Base-by-base conservation (phyloP, 768 basidiomycete genomes). In the Russula sp. region DNA sequence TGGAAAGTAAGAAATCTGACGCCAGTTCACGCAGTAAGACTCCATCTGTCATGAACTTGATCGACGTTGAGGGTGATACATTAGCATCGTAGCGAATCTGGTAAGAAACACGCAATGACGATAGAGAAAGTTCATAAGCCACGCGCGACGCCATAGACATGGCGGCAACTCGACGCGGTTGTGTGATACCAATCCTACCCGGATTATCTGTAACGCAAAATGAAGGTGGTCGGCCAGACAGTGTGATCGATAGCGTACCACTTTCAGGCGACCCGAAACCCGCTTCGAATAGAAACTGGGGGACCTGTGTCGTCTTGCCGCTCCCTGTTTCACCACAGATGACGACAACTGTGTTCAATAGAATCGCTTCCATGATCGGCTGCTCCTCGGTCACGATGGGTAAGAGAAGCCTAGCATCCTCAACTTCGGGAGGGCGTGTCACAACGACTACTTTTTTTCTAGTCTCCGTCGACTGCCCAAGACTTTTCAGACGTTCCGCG, bases 41-140 rank as follows among this genome's bases (percentile, higher is more conserved):
- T 77, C 97, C 97, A 70, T 99, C 97, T 6, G 97, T 99, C 95
- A 98, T 98, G 79, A 98, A 99, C 74, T 98, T 98, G 78, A 99
- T 94, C 8, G 87, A 87, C 1, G 97, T 99, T 22, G 84, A 80
- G 0, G 92, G 80, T 4, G 94, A 94, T 0, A 94, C 87, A 0
- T 94, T 98, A 1, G 93, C 89, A 68, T 98, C 96, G 71, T 98
- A 99, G 64, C 97, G 89, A 65, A 99, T 98, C 73, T 98, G 95
- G 74, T 98, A 95, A 0, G 97, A 96, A 6, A 98, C 92, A 31
- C 83, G 80, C 0, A 88, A 87, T 1, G 88, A 79, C 0, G 90
- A 81, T 14, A 98, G 77, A 6, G 90, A 89, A n/a, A 99, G 78
- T 75, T 99, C 97, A 54, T 89, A 81, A n/a, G 87, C 88, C 32